Conservation (phyloP, 1,284 basidiomycete species). For the Microbotryum lychnidis-dioicae region DNA sequence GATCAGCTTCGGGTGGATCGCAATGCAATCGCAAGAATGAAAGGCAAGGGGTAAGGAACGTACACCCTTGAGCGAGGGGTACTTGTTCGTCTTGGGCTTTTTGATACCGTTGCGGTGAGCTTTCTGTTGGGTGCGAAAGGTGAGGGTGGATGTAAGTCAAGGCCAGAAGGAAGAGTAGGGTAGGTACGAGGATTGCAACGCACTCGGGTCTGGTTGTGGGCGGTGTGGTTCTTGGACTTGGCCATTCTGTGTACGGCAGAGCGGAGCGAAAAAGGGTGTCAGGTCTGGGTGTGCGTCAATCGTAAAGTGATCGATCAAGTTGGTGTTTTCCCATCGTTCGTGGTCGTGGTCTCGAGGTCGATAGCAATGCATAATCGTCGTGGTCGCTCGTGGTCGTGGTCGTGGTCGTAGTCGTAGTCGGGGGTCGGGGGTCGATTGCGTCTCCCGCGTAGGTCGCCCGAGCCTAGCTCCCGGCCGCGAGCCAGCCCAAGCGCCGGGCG, state of each 20-base stretch:
- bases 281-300: too few relatives aligned
- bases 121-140: conserved; percentile 45
- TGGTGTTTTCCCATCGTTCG: too few relatives aligned
- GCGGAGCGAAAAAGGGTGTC: too few relatives aligned
- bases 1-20: background rate
- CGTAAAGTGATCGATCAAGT: too few relatives aligned
- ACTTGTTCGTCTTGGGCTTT: conserved; percentile 63
- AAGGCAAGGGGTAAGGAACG: conserved; percentile 8
- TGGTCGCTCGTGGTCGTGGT: too few relatives aligned
- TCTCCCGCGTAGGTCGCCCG: too few relatives aligned
- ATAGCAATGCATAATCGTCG: too few relatives aligned
- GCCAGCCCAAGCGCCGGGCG: too few relatives aligned
- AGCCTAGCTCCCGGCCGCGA: too few relatives aligned
- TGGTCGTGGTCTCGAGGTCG: too few relatives aligned
- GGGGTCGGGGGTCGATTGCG: too few relatives aligned
- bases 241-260: conserved; percentile 40
- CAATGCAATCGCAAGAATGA: conserved; percentile 5
- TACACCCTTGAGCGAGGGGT: conserved; percentile 84
- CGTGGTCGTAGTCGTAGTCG: too few relatives aligned
- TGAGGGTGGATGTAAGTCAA: background rate
- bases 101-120: conserved; percentile 97
- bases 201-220: conserved; percentile 72
- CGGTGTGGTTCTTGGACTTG: conserved; percentile 53
- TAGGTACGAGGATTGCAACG: background rate
- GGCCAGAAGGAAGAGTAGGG: background rate